Base-by-base conservation (phyloP, 306 rosid genomes). In the Elaeagnus macrophylla region DNA sequence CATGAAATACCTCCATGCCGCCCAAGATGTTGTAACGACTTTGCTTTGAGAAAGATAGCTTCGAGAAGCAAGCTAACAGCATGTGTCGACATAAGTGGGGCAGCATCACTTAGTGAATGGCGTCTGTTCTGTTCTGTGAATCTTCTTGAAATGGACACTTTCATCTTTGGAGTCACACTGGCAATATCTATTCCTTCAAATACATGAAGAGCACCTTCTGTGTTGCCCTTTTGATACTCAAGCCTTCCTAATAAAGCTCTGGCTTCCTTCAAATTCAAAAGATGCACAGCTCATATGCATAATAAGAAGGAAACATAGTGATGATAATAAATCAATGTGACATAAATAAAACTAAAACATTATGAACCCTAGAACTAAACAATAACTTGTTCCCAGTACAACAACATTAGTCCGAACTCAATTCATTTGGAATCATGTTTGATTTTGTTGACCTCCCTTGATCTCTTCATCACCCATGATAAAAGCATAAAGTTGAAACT, bases 201-300 rank as follows among this genome's bases (percentile, higher is more conserved):
- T 32, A 90, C 95, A 58, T 83, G 95, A 69, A 90, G 95, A 40
- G 97, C 95, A 72, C 78, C 97, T 79, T 86, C 90, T 11, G 41
- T 73, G 64, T 86, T 77, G 19, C 97, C 97, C 62, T 77, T 86
- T 55, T 86, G 97, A 70, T 83, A 90, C 76, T 90, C 97, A 2
- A 90, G 90, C 64, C 94, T 83, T 79, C 97, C 97, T 15, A 90
- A 70, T 55, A 90, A 73, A 52, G 97, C 97, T 72, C 97, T 84
- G 59, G 97, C 97, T 77, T 90, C 97, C 97, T 89, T 48, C 55
- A 73, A 38, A 51, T 48, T 15, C 39, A 49, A 66, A 57, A 37
- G 56, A 46, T 9, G 17, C 61, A 72, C 39, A 68, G 60, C 60
- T 64, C 55, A 65, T 44, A 47, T 10, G 39, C 47, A 49, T 39